phyloP scores from a whole-genome alignment of 2,329 filamentous ascomycete species.

The Colletotrichum sp. region DNA sequence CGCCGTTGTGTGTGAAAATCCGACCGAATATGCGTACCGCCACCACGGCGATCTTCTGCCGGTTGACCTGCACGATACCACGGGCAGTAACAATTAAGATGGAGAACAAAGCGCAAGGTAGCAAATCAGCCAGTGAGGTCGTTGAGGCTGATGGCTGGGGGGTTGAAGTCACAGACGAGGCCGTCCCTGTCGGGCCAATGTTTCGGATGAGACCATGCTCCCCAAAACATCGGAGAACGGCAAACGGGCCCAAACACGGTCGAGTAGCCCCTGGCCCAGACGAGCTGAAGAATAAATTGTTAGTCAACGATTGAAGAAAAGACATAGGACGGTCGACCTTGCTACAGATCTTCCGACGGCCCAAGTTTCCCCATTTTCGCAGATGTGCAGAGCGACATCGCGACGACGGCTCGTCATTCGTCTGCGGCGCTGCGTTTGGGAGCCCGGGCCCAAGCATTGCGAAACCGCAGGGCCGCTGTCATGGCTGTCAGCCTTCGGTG shows the following conservation, averaged over 20 bases:
- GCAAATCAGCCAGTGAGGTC: slow-evolving; percentile 24
- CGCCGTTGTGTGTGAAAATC: background rate
- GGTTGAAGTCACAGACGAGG: background rate
- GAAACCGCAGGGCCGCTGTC: background rate
- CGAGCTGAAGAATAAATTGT: background rate
- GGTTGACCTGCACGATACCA: background rate
- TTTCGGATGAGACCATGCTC: slow-evolving; percentile 21
- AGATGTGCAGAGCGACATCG: background rate
- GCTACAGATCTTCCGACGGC: slow-evolving; percentile 18
- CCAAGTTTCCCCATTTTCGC: slow-evolving; percentile 20
- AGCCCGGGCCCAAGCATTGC: background rate
- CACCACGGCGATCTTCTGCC: background rate
- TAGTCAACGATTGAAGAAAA: background rate
- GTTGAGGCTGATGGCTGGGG: background rate
- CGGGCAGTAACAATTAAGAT: background rate
- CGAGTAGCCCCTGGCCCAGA: background rate
- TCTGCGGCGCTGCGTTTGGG: background rate
- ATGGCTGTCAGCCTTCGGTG: background rate
- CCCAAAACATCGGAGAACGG: slow-evolving; percentile 11
- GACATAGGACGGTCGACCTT: background rate
- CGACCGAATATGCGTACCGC: background rate
- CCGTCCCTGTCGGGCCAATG: slow-evolving; percentile 24
- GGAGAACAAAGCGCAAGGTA: slow-evolving; percentile 2
- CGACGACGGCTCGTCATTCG: slow-evolving; percentile 1
- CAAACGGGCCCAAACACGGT: background rate